phyloP scores from a whole-genome alignment of 352 stramenopile species.

The Pythium rhizo-oryzae region DNA sequence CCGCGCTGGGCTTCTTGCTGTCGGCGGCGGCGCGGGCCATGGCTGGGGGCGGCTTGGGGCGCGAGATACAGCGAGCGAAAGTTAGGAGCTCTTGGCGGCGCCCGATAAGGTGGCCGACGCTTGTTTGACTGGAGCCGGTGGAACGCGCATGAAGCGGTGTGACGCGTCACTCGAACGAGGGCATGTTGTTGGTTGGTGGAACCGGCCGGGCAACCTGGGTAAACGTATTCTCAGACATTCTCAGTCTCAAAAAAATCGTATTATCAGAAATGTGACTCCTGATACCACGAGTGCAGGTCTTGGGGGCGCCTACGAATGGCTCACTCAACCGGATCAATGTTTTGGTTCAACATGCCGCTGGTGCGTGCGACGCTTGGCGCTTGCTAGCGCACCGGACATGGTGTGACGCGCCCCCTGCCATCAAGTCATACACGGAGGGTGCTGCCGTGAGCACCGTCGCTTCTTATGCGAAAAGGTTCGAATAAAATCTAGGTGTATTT shows the following conservation, averaged over 20 bases:
- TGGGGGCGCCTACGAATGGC: no score
- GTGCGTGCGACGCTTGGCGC: no score
- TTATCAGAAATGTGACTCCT: background rate
- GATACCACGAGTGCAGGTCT: no score
- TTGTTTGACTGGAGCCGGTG: slow-evolving; percentile 5
- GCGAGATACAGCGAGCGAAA: slow-evolving; percentile 5
- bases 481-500: background rate
- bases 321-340: no score
- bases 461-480: background rate
- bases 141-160: slow-evolving; percentile 5
- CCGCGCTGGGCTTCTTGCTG: slow-evolving; percentile 16
- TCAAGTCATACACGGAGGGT: no score
- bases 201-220: background rate
- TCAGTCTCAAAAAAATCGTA: slow-evolving; percentile 7
- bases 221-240: background rate
- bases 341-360: no score
- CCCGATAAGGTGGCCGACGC: background rate
- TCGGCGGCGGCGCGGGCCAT: slow-evolving; percentile 16
- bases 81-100: background rate
- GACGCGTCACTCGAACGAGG: slow-evolving; percentile 17
- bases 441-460: no score
- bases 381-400: no score
- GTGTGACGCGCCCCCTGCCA: no score
- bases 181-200: slow-evolving; percentile 13
- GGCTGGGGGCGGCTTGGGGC: background rate